phyloP scores from a whole-genome alignment of 257 asterid genomes.

The Nicotiana paniculata region DNA sequence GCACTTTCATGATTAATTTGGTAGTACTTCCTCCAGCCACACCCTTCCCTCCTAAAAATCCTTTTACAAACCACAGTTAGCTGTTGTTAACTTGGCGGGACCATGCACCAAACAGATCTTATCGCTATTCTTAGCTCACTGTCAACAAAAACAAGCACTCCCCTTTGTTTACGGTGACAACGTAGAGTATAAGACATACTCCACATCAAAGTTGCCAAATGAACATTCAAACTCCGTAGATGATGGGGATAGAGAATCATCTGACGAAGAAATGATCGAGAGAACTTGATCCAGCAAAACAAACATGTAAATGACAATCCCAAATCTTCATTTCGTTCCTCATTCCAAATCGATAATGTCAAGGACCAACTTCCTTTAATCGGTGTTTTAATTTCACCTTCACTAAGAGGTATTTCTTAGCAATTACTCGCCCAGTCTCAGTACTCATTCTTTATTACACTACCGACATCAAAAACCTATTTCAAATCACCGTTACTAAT shows the following conservation, averaged over 20 bases:
- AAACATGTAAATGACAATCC: constrained; percentile 1
- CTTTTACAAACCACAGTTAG: no score
- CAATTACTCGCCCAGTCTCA: no score
- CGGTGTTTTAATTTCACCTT: constrained; percentile 31
- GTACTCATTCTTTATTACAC: no score
- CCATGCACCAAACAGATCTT: background rate
- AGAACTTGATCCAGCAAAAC: constrained; percentile 55
- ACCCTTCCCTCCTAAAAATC: no score
- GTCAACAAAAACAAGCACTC: background rate
- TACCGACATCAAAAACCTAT: no score
- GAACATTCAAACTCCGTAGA: constrained; percentile 1
- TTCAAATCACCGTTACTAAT: no score
- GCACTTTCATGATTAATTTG: no score
- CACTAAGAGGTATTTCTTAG: constrained; percentile 24
- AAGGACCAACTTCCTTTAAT: constrained; percentile 9
- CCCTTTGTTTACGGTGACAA: background rate
- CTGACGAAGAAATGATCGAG: constrained; percentile 81
- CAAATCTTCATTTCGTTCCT: constrained; percentile 26
- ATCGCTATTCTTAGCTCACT: background rate
- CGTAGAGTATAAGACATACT: background rate
- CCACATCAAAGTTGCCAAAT: background rate
- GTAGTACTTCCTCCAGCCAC: no score
- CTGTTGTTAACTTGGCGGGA: no score
- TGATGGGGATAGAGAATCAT: constrained; percentile 46
- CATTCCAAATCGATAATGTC: constrained; percentile 25